Evolutionary conservation across 495 filamentous ascomycete species (phyloP).

Genomic region (Penicillium robsamsonii): DNA sequence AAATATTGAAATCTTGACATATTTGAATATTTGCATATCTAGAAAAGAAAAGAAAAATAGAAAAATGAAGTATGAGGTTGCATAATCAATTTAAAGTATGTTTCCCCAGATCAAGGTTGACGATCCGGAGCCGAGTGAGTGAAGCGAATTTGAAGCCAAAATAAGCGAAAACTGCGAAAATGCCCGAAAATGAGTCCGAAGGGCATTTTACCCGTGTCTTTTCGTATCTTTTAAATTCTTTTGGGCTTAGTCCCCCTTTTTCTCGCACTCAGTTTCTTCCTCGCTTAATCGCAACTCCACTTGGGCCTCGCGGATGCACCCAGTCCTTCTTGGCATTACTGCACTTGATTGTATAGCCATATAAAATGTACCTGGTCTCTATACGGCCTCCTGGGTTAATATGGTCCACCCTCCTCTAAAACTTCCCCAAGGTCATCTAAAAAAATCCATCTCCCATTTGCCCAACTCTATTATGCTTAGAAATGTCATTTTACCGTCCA

Average conservation of each 20-base stretch:
- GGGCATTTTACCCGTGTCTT: not conserved
- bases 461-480: slow-evolving; percentile 7
- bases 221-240: too few species aligned
- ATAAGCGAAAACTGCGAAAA: slow-evolving; percentile 20
- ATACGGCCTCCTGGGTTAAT: too few species aligned
- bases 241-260: too few species aligned
- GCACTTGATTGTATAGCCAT: slow-evolving; percentile 5
- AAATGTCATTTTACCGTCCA: slow-evolving; percentile 11
- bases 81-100: too few species aligned
- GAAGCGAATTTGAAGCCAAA: slow-evolving; percentile 14
- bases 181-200: slow-evolving; percentile 3
- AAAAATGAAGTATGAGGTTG: too few species aligned
- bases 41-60: too few species aligned
- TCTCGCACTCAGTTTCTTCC: slow-evolving; percentile 35
- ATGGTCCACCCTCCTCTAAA: slow-evolving; percentile 16
- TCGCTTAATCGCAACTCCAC: slow-evolving; percentile 12
- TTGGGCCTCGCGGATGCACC: slow-evolving; percentile 34
- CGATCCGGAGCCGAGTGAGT: slow-evolving; percentile 34
- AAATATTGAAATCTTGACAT: too few species aligned
- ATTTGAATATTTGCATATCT: too few species aligned
- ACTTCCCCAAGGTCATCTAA: slow-evolving; percentile 5
- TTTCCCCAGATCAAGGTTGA: slow-evolving; percentile 21
- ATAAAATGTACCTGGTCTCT: slow-evolving; percentile 19
- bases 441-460: not conserved
- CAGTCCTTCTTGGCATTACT: slow-evolving; percentile 22